A percentile compares a stretch with the other conserved stretches of the same genome.
Evolutionary conservation across 768 basidiomycete genomes (phyloP).

Genomic region (Crepidotus variabilis): DNA sequence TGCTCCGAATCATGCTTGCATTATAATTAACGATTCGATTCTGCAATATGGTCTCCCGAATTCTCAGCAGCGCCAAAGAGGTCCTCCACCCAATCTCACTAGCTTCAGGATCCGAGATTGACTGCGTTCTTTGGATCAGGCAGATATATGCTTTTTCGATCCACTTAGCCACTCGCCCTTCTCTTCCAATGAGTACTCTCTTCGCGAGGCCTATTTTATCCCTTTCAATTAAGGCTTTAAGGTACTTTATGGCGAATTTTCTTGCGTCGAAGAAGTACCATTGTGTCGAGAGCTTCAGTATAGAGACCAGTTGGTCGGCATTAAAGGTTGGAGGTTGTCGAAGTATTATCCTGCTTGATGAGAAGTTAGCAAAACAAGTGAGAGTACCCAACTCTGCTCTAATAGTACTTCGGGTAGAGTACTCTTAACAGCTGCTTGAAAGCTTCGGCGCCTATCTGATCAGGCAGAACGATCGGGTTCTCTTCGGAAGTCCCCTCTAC

Average conservation of each 20-base stretch:
- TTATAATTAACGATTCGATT: not conserved
- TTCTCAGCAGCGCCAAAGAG: not conserved
- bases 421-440: slow-evolving; percentile 1
- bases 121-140: not conserved
- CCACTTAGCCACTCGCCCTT: not conserved
- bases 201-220: not conserved
- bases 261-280: not conserved
- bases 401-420: not conserved
- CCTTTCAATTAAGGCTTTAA: not conserved
- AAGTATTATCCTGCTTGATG: not conserved
- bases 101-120: not conserved
- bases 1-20: not conserved
- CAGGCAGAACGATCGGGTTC: slow-evolving; percentile 2
- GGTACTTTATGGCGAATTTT: not conserved
- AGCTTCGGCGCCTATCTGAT: not conserved
- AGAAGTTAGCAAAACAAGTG: not conserved
- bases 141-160: not conserved
- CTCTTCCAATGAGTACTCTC: not conserved
- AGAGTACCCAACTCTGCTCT: not conserved
- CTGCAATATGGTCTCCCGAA: not conserved
- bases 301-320: not conserved
- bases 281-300: not conserved
- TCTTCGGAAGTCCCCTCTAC: not conserved
- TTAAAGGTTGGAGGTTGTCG: not conserved
- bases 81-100: not conserved